Evolutionary conservation across 2,329 filamentous ascomycete genomes (phyloP).

Genomic region (Colletotrichum tofieldiae): DNA sequence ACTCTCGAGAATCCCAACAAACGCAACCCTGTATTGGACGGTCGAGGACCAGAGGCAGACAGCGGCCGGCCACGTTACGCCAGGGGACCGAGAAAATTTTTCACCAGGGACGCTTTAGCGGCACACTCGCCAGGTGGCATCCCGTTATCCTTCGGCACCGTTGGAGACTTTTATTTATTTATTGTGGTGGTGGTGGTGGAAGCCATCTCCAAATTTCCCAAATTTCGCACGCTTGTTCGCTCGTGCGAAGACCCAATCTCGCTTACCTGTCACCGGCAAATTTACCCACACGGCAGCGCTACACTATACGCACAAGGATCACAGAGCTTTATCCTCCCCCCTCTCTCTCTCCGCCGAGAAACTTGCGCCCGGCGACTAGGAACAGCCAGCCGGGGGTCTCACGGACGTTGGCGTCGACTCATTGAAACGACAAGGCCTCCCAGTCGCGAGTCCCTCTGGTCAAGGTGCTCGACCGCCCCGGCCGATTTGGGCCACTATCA

Average conservation of each 20-base stretch:
- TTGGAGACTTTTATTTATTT: conserved; percentile 19
- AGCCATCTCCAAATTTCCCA: conserved; percentile 31
- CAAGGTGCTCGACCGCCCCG: conserved; percentile 7
- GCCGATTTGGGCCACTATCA: not conserved
- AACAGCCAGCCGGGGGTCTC: conserved; percentile 32
- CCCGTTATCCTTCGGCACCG: conserved; percentile 20
- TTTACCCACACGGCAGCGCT: conserved; percentile 38
- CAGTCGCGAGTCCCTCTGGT: conserved; percentile 13
- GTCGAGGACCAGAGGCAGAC: conserved; percentile 29
- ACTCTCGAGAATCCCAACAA: conserved; percentile 34
- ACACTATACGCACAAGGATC: conserved; percentile 17
- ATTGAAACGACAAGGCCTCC: conserved; percentile 39
- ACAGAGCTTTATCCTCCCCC: conserved; percentile 18
- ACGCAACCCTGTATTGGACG: conserved; percentile 31
- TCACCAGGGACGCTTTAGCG: conserved; percentile 35
- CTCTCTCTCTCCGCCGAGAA: conserved; percentile 6
- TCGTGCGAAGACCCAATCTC: conserved; percentile 39
- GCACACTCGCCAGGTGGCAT: conserved; percentile 35
- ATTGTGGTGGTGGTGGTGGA: conserved; percentile 12
- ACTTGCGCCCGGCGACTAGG: conserved; percentile 37
- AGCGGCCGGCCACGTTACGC: conserved; percentile 38
- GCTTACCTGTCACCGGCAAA: conserved; percentile 37
- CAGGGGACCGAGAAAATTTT: conserved; percentile 39
- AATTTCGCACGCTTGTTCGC: conserved; percentile 27
- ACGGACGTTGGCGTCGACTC: conserved; percentile 39